phyloP scores from a whole-genome alignment of 2,329 filamentous ascomycete genomes.

The Dothiorella sarmentorum region DNA sequence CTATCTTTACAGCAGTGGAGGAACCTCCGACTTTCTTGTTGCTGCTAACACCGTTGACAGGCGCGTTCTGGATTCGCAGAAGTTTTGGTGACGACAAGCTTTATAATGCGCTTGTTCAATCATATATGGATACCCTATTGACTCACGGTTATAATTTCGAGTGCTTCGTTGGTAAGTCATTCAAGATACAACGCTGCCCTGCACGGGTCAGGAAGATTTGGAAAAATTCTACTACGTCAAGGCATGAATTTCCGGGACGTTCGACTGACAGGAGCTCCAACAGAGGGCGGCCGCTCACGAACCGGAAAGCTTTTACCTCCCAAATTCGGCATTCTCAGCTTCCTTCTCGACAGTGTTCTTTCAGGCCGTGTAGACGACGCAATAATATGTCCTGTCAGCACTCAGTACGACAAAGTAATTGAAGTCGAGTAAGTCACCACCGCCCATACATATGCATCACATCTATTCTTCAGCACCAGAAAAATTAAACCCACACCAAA shows the following conservation, averaged over 20 bases:
- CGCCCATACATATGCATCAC: too few relatives aligned
- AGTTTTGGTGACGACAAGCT: constrained; percentile 89
- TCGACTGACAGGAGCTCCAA: background rate
- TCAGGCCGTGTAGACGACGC: constrained; percentile 86
- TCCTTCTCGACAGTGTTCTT: constrained; percentile 84
- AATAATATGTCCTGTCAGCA: constrained; percentile 92
- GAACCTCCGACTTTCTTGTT: background rate
- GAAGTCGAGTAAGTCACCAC: constrained; percentile 69
- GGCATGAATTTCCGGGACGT: too few relatives aligned
- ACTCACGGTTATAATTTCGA: constrained; percentile 92
- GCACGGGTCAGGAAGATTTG: too few relatives aligned
- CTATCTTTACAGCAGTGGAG: too few relatives aligned
- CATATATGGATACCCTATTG: constrained; percentile 89
- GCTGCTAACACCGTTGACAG: constrained; percentile 29
- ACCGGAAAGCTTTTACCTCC: constrained; percentile 92
- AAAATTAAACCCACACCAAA: background rate
- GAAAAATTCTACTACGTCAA: too few relatives aligned
- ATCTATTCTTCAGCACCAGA: background rate
- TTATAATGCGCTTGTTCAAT: constrained; percentile 89
- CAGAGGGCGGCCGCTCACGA: constrained; percentile 84
- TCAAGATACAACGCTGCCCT: too few relatives aligned
- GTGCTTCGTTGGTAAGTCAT: constrained; percentile 70
- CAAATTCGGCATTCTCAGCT: constrained; percentile 92
- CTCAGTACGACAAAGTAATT: constrained; percentile 98
- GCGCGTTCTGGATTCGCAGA: constrained; percentile 92